phyloP scores from a whole-genome alignment of 2,329 filamentous ascomycete species.

The Bipolaris gigantea region DNA sequence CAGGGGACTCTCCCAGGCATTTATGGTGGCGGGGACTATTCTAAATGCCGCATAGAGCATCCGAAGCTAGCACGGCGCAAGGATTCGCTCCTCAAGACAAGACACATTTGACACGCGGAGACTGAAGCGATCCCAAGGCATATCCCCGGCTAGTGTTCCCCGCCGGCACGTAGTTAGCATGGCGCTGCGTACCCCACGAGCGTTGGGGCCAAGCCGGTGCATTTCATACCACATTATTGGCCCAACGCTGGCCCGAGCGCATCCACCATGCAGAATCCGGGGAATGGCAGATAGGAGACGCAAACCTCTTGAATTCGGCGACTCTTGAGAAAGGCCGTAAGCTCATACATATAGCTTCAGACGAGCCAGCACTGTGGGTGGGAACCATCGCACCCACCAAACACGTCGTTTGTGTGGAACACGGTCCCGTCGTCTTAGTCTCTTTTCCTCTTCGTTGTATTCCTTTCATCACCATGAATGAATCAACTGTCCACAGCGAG shows the following conservation, averaged over 20 bases:
- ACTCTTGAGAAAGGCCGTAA: background rate
- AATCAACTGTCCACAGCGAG: background rate
- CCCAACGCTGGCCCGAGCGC: background rate
- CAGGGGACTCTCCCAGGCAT: background rate
- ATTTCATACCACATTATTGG: slow-evolving; percentile 1
- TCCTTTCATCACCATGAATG: background rate
- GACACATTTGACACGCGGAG: background rate
- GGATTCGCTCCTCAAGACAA: background rate
- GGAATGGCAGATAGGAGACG: background rate
- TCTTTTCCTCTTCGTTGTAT: background rate
- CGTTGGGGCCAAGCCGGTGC: slow-evolving; percentile 6
- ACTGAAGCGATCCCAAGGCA: background rate
- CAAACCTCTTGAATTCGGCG: background rate
- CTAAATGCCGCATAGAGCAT: background rate
- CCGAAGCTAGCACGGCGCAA: background rate
- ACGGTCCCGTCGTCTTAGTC: background rate
- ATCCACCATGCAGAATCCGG: background rate
- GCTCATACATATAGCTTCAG: background rate
- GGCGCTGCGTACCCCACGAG: background rate
- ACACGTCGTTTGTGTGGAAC: background rate
- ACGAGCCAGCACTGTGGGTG: background rate
- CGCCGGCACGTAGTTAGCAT: slow-evolving; percentile 2
- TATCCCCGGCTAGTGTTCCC: background rate
- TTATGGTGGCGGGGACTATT: background rate
- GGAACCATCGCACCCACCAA: background rate